Base-by-base conservation (phyloP, 176 grass and related monocot genomes). In the Cymbopogon citratus region DNA sequence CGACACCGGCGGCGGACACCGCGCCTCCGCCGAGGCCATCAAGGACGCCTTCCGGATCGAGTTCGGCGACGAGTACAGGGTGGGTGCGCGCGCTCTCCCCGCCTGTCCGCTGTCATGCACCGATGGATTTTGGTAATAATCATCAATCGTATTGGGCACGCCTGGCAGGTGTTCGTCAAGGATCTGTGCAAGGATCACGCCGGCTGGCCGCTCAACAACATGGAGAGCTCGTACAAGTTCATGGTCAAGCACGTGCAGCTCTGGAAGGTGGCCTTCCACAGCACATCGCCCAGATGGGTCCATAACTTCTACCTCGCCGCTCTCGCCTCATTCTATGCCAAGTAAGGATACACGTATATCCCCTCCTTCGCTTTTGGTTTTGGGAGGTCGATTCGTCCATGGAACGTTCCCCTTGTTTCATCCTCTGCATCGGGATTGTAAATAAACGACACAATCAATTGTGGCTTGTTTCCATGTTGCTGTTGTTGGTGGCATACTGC, bases 171-270 rank as follows among this genome's bases (percentile, higher is more conserved):
- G 34, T 93, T 90, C 59, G 96, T 95, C 54, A 99, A 99, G 85
- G 96, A 99, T 87, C 84, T 99, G 19, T 98, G 93, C 87, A 98
- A 95, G 84, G 96, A 98, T 44, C 92, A 98, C 65, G 96, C 96
- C 4, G 96, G 96, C 0, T 95, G 96, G 96, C 96, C 92, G 38
- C 85, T 98, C 72, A 98, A 95, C 76, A 90, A 91, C 85, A 98
- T 98, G 96, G 96, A 98, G 79, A 95, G 86, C 68, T 95, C 96
- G 1, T 98, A 98, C 85, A 98, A 98, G 68, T 98, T 98, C 92
- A 95, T 98, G 96, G 96, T 98, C 76, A 98, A 95, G 87, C 96
- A 99, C 89, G 96, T 93, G 70, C 96, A 99, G 89, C 91, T 99
- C 9, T 99, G 96, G 96, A 99, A 95, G 87, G 81, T 99, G 71